Conservation (phyloP, 441 rosid species). For the Aquilaria agallochum region DNA sequence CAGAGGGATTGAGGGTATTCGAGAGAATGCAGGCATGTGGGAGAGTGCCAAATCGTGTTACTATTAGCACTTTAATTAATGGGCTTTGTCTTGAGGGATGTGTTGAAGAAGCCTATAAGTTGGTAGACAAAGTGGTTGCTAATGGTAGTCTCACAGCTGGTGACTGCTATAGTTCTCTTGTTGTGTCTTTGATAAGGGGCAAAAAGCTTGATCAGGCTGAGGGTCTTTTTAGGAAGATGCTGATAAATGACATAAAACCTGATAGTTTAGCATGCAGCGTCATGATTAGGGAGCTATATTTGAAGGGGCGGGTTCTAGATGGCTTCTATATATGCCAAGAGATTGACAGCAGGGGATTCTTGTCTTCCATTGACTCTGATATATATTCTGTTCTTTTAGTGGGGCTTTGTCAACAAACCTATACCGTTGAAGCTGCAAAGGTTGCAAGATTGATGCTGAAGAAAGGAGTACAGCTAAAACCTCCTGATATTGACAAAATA, state of each 20-base stretch:
- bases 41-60: constrained; percentile 63
- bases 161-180: constrained; percentile 62
- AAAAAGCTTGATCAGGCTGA: constrained; percentile 56
- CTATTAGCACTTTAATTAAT: constrained; percentile 53
- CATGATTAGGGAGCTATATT: constrained; percentile 61
- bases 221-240: constrained; percentile 43
- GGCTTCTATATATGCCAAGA: constrained; percentile 46
- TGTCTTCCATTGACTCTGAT: constrained; percentile 55
- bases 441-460: constrained; percentile 52
- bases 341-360: constrained; percentile 39
- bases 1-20: constrained; percentile 54
- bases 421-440: constrained; percentile 55
- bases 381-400: constrained; percentile 46
- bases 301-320: constrained; percentile 41
- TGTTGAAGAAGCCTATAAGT: constrained; percentile 44
- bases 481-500: constrained; percentile 34
- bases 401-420: constrained; percentile 45
- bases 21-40: constrained; percentile 68
- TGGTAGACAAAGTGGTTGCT: constrained; percentile 49
- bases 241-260: constrained; percentile 47
- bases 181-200: constrained; percentile 43
- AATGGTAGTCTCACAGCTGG: constrained; percentile 49
- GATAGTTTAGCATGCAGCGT: constrained; percentile 65
- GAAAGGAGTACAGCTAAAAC: constrained; percentile 38
- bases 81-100: constrained; percentile 44